Evolutionary conservation across 1,139 yeast species (phyloP).

Genomic region (Eremothecium gossypii): DNA sequence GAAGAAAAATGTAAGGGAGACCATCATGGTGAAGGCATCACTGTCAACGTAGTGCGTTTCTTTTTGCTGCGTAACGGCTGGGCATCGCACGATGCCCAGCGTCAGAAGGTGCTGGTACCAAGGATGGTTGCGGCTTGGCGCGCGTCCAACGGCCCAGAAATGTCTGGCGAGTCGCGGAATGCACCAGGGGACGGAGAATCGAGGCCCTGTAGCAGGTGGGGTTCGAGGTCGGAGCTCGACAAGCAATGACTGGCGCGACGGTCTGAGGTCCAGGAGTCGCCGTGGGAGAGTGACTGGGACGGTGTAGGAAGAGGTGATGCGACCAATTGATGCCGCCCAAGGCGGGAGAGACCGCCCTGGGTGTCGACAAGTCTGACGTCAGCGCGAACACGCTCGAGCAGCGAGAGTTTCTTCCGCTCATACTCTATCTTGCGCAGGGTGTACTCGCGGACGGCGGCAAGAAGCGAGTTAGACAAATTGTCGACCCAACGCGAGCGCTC

Average conservation of each 20-base stretch:
- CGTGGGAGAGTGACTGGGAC: conserved; percentile 44
- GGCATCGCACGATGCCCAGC: neutral
- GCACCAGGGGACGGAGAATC: conserved; percentile 11
- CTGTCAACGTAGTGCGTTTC: conserved; percentile 1
- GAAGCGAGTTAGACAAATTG: conserved; percentile 49
- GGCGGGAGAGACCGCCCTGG: conserved; percentile 71
- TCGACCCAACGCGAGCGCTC: conserved; percentile 49
- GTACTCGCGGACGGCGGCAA: conserved; percentile 46
- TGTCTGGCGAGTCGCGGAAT: neutral
- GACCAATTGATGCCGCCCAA: conserved; percentile 63
- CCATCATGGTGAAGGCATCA: neutral
- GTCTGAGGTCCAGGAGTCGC: conserved; percentile 58
- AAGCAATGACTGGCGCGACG: conserved; percentile 28
- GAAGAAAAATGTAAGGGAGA: conserved; percentile 2
- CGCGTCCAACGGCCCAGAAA: conserved; percentile 48
- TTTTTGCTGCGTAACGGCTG: conserved; percentile 4
- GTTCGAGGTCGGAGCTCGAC: conserved; percentile 10
- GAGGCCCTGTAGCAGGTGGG: conserved; percentile 24
- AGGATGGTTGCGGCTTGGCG: conserved; percentile 71
- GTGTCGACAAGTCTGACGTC: conserved; percentile 73
- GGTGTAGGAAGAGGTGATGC: conserved; percentile 25
- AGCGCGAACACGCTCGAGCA: conserved; percentile 63
- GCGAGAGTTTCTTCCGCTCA: conserved; percentile 70
- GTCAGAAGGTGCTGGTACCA: conserved; percentile 64
- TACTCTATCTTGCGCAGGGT: conserved; percentile 72